Conservation (phyloP, 2,329 filamentous ascomycete species). For the Colletotrichum sp. region DNA sequence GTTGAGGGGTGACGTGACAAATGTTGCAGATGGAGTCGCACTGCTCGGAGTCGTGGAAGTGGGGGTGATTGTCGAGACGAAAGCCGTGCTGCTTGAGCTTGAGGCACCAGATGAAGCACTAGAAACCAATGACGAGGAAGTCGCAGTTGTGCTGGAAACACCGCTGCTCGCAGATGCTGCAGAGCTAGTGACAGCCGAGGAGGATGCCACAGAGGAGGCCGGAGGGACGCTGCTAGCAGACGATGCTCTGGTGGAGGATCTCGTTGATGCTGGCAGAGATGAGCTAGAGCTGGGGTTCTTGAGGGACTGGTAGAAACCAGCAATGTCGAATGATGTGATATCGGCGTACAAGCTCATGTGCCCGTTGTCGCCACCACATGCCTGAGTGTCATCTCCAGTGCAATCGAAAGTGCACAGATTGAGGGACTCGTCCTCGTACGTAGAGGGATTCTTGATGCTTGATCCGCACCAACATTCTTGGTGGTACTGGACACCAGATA, state of each 20-base stretch:
- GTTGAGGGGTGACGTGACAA: slow-evolving; percentile 18
- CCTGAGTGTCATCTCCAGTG: slow-evolving; percentile 29
- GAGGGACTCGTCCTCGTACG: slow-evolving; percentile 27
- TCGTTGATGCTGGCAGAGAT: not conserved
- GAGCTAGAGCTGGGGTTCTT: slow-evolving; percentile 10
- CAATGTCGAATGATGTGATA: slow-evolving; percentile 28
- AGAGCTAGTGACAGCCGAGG: not conserved
- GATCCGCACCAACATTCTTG: slow-evolving; percentile 35
- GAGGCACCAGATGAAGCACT: not conserved
- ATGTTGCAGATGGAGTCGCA: not conserved
- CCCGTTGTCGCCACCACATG: slow-evolving; percentile 34
- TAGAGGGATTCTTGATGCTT: slow-evolving; percentile 25
- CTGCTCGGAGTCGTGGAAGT: not conserved
- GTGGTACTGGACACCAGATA: slow-evolving; percentile 38
- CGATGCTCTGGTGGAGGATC: not conserved
- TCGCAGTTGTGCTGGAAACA: not conserved
- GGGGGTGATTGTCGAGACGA: slow-evolving; percentile 5
- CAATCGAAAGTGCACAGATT: slow-evolving; percentile 33
- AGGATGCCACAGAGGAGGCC: not conserved
- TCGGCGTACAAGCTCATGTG: slow-evolving; percentile 38
- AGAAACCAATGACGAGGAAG: not conserved
- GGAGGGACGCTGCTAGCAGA: slow-evolving; percentile 12
- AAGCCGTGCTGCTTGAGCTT: slow-evolving; percentile 1
- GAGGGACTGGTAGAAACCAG: slow-evolving; percentile 22
- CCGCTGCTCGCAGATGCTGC: not conserved